A percentile compares a stretch with the other conserved stretches of the same genome.
phyloP scores from a whole-genome alignment of 345 rosid genomes.

The Kernera saxatilis region DNA sequence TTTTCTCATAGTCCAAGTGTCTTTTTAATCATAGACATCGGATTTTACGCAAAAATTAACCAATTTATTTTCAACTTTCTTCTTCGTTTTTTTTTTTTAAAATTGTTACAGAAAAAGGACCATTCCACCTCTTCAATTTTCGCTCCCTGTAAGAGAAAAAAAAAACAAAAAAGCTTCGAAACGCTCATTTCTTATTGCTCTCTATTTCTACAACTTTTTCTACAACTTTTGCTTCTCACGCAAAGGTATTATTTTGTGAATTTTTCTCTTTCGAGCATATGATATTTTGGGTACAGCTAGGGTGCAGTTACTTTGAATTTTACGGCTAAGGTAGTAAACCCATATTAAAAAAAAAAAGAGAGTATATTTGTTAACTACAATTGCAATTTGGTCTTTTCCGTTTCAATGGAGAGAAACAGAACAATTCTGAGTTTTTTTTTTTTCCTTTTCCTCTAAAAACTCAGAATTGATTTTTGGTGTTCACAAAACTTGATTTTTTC shows the following conservation, averaged over 20 bases:
- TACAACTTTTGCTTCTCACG: constrained; percentile 1
- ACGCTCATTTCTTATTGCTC: constrained; percentile 6
- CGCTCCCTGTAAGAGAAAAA: not conserved
- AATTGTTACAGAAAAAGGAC: not conserved
- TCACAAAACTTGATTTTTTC: no score
- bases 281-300: constrained; percentile 3
- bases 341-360: not conserved
- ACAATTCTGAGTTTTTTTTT: not conserved
- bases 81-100: not conserved
- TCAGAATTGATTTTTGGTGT: not conserved
- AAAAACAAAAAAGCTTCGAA: not conserved
- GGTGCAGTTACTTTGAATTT: constrained; percentile 12
- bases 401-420: not conserved
- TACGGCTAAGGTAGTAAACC: not conserved
- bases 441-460: not conserved
- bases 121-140: not conserved
- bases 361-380: not conserved
- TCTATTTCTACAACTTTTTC: not conserved
- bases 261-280: constrained; percentile 3
- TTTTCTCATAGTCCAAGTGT: not conserved
- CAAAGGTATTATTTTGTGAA: constrained; percentile 19
- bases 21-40: not conserved
- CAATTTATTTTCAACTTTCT: not conserved
- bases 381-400: not conserved
- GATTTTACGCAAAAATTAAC: not conserved